Evolutionary conservation across 106 monocot genomes (phyloP).

Genomic region (Platanthera guangdongensis): DNA sequence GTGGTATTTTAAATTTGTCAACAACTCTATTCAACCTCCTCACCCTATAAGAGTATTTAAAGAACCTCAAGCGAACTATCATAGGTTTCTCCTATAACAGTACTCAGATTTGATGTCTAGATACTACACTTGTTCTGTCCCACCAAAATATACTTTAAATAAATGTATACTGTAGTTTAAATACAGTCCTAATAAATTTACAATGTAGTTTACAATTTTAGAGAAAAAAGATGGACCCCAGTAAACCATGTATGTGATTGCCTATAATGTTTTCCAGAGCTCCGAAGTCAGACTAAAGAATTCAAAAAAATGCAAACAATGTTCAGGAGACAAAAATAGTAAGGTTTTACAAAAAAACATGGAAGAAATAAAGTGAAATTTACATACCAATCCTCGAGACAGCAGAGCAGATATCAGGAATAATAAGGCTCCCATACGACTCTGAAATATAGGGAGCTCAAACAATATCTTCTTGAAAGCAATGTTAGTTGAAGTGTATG

Average conservation of each 20-base stretch:
- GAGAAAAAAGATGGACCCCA: not conserved
- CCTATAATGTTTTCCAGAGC: not conserved
- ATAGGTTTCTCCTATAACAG: not conserved
- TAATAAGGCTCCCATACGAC: conserved; percentile 78
- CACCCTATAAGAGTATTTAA: too few species aligned
- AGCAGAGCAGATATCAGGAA: conserved; percentile 94
- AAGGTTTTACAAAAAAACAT: not conserved
- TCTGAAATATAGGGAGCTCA: conserved; percentile 61
- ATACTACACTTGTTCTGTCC: not conserved
- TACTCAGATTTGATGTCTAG: not conserved
- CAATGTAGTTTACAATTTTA: not conserved
- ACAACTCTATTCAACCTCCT: too few species aligned
- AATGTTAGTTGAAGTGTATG: conserved; percentile 33
- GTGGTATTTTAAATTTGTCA: too few species aligned
- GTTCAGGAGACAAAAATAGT: not conserved
- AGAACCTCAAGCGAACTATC: too few species aligned
- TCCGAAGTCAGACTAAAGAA: not conserved
- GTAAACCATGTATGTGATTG: not conserved
- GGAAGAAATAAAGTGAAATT: not conserved
- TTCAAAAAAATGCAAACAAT: not conserved
- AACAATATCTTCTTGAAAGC: conserved; percentile 42
- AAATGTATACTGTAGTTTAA: not conserved
- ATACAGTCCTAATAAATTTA: not conserved
- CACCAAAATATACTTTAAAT: not conserved
- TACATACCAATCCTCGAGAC: conserved; percentile 79